Percentiles rank a stretch among this genome's conserved stretches.
Conservation (phyloP, 257 asterid genomes). For the Buddleja alternifolia region DNA sequence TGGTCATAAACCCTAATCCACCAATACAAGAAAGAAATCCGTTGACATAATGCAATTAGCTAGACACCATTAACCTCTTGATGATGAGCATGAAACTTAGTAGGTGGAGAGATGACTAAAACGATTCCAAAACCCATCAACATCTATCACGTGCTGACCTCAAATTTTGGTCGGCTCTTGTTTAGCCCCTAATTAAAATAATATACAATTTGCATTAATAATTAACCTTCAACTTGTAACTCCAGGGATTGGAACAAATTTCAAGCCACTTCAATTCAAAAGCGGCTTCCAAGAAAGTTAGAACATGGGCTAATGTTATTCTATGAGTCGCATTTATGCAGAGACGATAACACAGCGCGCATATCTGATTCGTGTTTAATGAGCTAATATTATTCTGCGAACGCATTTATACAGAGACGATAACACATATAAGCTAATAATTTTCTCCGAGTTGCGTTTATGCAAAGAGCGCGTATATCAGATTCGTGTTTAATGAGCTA, state of each 20-base stretch:
- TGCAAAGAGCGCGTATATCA: no score
- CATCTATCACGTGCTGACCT: slow-evolving; percentile 53
- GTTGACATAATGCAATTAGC: slow-evolving; percentile 39
- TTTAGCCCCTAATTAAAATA: slow-evolving; percentile 31
- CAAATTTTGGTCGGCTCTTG: slow-evolving; percentile 49
- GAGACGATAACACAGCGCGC: background rate
- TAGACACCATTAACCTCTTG: slow-evolving; percentile 27
- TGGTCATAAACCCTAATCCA: slow-evolving; percentile 22
- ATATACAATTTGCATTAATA: slow-evolving; percentile 29
- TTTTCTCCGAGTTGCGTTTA: no score
- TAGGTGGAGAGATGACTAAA: slow-evolving; percentile 20
- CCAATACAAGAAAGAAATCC: slow-evolving; percentile 26
- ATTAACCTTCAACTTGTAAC: slow-evolving; percentile 34
- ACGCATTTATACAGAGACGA: no score
- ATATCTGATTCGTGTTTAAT: no score
- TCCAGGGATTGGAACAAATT: slow-evolving; percentile 20
- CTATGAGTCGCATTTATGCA: background rate
- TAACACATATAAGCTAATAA: no score
- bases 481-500: no score
- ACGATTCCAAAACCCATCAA: slow-evolving; percentile 36
- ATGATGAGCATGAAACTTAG: background rate
- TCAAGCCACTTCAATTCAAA: slow-evolving; percentile 24
- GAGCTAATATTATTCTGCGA: no score
- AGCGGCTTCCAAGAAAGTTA: slow-evolving; percentile 32
- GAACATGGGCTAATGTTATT: slow-evolving; percentile 20